Evolutionary conservation across 345 rosid genomes (phyloP).

Genomic region (Eucalyptus regnans): DNA sequence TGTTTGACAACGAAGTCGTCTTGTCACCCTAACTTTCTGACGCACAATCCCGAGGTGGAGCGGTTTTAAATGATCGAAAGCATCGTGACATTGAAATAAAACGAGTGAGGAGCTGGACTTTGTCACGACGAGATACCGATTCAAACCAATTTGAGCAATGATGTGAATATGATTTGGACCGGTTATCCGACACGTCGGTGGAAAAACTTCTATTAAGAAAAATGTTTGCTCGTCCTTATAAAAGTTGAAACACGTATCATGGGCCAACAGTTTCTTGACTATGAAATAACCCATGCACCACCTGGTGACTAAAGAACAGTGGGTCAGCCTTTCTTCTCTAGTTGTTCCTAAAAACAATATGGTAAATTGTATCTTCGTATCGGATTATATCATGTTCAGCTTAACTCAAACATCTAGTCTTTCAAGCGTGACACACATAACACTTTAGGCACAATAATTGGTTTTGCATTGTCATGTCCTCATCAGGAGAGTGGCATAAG

Average conservation of each 20-base stretch:
- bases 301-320: background rate
- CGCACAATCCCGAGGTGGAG: background rate
- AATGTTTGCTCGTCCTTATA: background rate
- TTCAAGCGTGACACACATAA: accelerated
- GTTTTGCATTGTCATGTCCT: no score
- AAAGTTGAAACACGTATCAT: no score
- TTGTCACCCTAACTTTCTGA: background rate
- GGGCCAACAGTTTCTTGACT: background rate
- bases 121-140: background rate
- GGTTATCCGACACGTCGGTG: background rate
- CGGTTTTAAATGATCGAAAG: background rate
- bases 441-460: background rate
- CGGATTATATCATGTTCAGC: accelerated
- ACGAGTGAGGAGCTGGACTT: background rate
- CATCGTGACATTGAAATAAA: background rate
- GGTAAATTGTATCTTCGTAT: accelerated
- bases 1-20: background rate
- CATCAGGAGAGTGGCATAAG: accelerated
- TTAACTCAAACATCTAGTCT: no score
- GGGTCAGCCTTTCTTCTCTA: accelerated
- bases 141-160: background rate
- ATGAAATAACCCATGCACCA: no score
- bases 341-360: no score
- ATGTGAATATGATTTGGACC: background rate
- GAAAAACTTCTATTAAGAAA: background rate